phyloP scores from a whole-genome alignment of 2,329 filamentous ascomycete genomes.

The Cytospora schulzeri region DNA sequence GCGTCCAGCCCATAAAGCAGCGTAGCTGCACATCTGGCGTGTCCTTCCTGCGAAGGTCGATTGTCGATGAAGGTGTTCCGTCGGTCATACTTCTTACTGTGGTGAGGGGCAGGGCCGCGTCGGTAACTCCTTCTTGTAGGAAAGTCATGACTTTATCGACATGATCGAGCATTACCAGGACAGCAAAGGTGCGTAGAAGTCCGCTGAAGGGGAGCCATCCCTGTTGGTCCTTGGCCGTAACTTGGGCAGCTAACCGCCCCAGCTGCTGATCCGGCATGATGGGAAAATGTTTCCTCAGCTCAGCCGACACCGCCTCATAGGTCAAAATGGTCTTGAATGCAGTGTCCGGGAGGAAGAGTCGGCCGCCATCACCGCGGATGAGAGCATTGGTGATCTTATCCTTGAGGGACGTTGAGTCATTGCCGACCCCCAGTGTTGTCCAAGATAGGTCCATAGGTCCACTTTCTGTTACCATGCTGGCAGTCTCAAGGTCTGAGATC shows the following conservation, averaged over 20 bases:
- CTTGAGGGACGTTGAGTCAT: constrained; percentile 17
- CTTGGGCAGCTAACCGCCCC: constrained; percentile 12
- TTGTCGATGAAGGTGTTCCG: background rate
- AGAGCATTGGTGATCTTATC: constrained; percentile 23
- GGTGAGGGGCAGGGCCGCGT: constrained; percentile 12
- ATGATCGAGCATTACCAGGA: constrained; percentile 18
- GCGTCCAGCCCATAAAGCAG: constrained; percentile 23
- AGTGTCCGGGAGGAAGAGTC: constrained; percentile 24
- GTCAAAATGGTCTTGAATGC: constrained; percentile 16
- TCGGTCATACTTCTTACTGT: background rate
- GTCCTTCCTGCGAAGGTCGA: constrained; percentile 17
- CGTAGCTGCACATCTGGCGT: constrained; percentile 1
- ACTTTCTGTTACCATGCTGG: background rate
- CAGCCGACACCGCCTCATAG: constrained; percentile 13
- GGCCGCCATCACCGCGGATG: constrained; percentile 23
- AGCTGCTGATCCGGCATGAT: constrained; percentile 12
- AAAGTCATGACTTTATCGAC: constrained; percentile 21
- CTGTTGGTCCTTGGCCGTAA: constrained; percentile 7
- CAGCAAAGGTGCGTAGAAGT: constrained; percentile 22
- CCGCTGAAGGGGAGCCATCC: background rate
- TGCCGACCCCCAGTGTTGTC: constrained; percentile 8
- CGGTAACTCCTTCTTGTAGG: constrained; percentile 5
- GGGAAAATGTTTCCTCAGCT: constrained; percentile 15
- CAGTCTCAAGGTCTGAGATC: constrained; percentile 3
- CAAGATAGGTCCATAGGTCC: constrained; percentile 21